Evolutionary conservation across 441 rosid species (phyloP), one percentile per base, ranked within the genome.

Genomic region (Flueggea neowawraea): DNA sequence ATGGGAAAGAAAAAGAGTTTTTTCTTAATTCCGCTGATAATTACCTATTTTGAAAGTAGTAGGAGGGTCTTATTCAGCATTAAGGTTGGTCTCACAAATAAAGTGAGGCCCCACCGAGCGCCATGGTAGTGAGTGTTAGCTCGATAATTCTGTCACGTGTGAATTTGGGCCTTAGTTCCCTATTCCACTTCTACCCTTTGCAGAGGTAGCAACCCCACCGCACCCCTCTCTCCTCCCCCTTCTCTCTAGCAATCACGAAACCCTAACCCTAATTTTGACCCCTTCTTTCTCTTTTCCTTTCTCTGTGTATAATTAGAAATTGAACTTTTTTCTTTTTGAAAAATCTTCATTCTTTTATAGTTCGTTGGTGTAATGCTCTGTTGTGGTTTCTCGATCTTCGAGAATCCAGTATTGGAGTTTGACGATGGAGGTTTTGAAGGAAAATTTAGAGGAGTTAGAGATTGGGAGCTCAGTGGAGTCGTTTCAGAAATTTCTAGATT

Each of bases 401-500:
- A 79, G 65, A 52, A 64, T 67, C 73, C 79, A 60, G 61, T 69
- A 51, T 73, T 66, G 62, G 62, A 49, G 43, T 65, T 68, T 70
- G 75, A 69, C 53, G 71, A 95, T 91, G 99, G 90, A 85, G 67
- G 78, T 73, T 56, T 73, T 80, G 75, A 83, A 79, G 70, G 80
- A 73, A 71, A 75, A 82, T 69, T 55, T 75, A 43, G 73, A 77
- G 62, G 88, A 84, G 73, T 63, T 82, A 63, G 83, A 88, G 74
- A 71, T 88, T 65, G 90, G 95, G 70, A 80, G 75, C 75, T 80
- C 96, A 10, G 73, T 69, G 62, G 95, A 75, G 82, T 84, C 89
- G 44, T 80, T 90, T 44, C 73, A 62, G 71, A 80, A 80, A 80
- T 70, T 85, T 22, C 43, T 95, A 71, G 86, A 77, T 51, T 75